Evolutionary conservation across 257 asterid genomes (phyloP), one percentile per base, ranked within the genome.

Genomic region (Primulina tabacum): DNA sequence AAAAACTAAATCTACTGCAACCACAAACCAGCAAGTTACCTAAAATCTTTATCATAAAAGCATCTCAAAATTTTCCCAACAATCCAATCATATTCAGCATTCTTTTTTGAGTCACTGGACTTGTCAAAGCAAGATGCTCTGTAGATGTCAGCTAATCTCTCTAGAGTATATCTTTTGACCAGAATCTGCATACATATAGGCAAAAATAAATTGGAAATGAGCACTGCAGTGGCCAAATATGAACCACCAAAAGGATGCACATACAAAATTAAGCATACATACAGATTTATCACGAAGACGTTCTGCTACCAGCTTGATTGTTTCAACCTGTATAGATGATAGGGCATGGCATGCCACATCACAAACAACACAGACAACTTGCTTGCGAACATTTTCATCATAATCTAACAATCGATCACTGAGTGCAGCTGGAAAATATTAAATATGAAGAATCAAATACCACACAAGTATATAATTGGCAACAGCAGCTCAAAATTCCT

Each of bases 231-330:
- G 70, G 74, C 65, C 62, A 64, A 53, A 73, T 64, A 62, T 34
- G 14, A 43, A 34, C 34, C 67, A 67, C 67, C 28, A 20, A 56
- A 68, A 75, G 37, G 71, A 65, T 47, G 68, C 63, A 60, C 24
- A 47, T 7, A 37, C 37, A 18, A 63, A 68, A 68, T 73, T 29
- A 74, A 72, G 38, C 71, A 71, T 40, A 80, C 92, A 71, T 82
- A 94, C 99, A 78, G 98, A 91, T 91, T 90, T 91, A 85, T 94
- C 99, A 29, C 90, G 92, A 70, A 94, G 96, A 72, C 96, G 96
- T 73, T 94, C 99, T 0, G 99, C 85, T 37, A 91, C 92, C 81
- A 88, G 85, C 87, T 88, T 86, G 64, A 94, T 77, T 64, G 84
- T 89, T 75, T 84, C 96, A 75, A 83, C 82, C 2, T 92, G 86